Base-by-base conservation (phyloP, 2,329 filamentous ascomycete species). In the Ceratocystis lukuohia region DNA sequence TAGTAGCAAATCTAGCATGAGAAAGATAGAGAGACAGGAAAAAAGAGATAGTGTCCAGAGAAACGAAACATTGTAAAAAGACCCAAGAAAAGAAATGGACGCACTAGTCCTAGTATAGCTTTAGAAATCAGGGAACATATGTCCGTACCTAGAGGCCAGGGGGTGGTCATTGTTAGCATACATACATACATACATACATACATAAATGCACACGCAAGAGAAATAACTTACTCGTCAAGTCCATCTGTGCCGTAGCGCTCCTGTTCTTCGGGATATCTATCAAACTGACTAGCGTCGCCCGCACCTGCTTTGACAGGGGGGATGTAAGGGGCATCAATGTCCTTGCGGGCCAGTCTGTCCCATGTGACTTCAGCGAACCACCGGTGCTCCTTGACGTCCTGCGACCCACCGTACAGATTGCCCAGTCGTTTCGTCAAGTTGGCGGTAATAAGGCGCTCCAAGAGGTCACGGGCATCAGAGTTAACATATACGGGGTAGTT, bases 351-450 rank as follows among this genome's bases (percentile, higher is more conserved):
- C 71, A 99, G 79, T 69, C 94, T 82, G 73, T 99, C 94, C 94
- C 94, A 99, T 2, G 94, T 97, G 64, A 99, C 94, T 77, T 99
- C 94, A 6, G 89, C 84, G 74, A 99, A 99, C 94, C 94, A 99
- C 1, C 89, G 83, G 73, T 99, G 94, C 71, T 86, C 89, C 83
- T 96, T 97, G 70, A 99, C 91, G 74, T 97, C 94, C 72, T 88
- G 85, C 50, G 90, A 86, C 41, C 94, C 94, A 15, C 88, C 91
- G 75, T 94, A 94, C 74, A 97, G 78, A 76, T 99, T 99, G 64
- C 94, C 94, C 72, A 99, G 78, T 68, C 94, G 85, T 80, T 97
- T 97, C 65, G 94, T 96, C 71, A 99, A 80, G 74, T 99, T 94
- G 45, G 89, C 84, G 30, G 94, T 99, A 76, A 99, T 97, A 71